These are phyloP conservation scores for Stephania yunnanensis DNA, from an alignment of 164 flowering plant species.

Conservation along the genomic window DNA sequence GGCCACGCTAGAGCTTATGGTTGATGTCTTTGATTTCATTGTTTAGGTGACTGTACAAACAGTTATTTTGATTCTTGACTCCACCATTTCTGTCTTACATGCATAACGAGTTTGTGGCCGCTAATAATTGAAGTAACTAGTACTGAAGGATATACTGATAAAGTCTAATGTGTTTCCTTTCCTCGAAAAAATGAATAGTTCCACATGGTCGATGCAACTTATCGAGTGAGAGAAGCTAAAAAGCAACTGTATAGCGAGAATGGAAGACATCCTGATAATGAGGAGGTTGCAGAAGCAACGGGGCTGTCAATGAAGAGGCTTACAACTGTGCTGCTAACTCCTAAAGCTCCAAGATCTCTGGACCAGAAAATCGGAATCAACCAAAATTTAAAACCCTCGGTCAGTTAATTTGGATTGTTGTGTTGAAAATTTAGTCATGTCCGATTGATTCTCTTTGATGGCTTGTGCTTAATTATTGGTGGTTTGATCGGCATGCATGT, in stretches of 20 bases:
- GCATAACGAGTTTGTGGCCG: not conserved
- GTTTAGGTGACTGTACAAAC: not conserved
- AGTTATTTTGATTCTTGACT: not conserved
- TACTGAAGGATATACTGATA: not conserved
- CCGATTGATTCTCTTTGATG: too few relatives aligned
- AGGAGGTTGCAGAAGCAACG: slow-evolving; percentile 78
- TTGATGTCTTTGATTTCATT: too few relatives aligned
- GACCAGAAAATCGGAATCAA: slow-evolving; percentile 78
- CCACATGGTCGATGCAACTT: slow-evolving; percentile 96
- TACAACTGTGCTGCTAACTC: slow-evolving; percentile 48
- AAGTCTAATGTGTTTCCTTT: not conserved
- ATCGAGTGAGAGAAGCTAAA: slow-evolving; percentile 77
- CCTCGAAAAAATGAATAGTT: slow-evolving; percentile 35
- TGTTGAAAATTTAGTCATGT: not conserved
- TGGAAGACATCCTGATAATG: slow-evolving; percentile 66
- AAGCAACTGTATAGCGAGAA: slow-evolving; percentile 55
- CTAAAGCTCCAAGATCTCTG: slow-evolving; percentile 84
- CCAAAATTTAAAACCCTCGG: slow-evolving; percentile 70
- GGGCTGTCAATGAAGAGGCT: slow-evolving; percentile 92
- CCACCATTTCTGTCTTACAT: not conserved
- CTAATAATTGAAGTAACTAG: not conserved
- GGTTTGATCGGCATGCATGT: not conserved
- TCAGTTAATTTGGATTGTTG: slow-evolving; percentile 21
- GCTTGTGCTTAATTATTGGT: slow-evolving; percentile 6
- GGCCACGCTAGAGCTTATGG: too few relatives aligned